Percentiles rank a stretch among this genome's conserved stretches.
Evolutionary conservation across 768 basidiomycete genomes (phyloP).

Genomic region (Suillus cothurnatus): DNA sequence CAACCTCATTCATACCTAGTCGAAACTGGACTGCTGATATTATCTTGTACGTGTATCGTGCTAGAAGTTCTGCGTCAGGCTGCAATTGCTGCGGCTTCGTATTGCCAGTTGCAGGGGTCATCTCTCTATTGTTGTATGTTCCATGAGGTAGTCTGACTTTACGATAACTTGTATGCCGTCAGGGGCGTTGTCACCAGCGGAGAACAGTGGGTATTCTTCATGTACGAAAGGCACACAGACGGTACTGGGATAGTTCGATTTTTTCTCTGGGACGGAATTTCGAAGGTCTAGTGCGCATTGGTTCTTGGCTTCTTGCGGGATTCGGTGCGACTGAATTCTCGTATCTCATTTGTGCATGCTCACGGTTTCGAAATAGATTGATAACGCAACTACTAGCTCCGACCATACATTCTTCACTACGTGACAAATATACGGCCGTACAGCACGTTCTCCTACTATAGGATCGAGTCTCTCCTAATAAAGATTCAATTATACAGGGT

Average conservation of each 20-base stretch:
- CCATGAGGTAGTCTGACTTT: no score
- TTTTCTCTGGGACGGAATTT: not conserved
- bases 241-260: no score
- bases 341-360: not conserved
- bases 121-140: not conserved
- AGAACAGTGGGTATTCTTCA: no score
- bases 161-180: no score
- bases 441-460: no score
- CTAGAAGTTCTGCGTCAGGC: constrained; percentile 18
- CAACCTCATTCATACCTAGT: no score
- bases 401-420: not conserved
- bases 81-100: constrained; percentile 18
- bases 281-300: not conserved
- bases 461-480: no score
- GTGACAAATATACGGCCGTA: not conserved
- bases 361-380: not conserved
- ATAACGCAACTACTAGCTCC: not conserved
- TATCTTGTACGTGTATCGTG: no score
- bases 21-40: no score
- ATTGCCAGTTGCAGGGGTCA: constrained; percentile 3
- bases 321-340: not conserved
- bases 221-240: not conserved
- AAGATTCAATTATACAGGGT: no score
- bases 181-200: no score
- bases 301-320: not conserved